Evolutionary conservation across 2,329 filamentous ascomycete genomes (phyloP).

Genomic region (Colletotrichum shisoi): DNA sequence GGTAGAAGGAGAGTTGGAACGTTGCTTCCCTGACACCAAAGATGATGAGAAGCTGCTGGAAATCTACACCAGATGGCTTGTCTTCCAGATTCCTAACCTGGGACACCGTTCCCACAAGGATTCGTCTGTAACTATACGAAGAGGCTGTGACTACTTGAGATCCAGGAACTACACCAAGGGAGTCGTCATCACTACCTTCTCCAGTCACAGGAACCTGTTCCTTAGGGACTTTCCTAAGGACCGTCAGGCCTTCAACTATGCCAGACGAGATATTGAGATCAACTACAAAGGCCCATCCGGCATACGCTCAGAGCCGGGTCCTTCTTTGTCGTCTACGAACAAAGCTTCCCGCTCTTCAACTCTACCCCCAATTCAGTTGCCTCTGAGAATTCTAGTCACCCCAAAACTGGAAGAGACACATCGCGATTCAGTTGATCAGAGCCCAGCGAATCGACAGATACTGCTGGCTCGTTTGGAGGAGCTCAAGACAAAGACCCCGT

Average conservation of each 20-base stretch:
- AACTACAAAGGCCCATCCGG: conserved; percentile 24
- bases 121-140: conserved; percentile 24
- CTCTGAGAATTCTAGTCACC: not conserved
- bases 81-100: conserved; percentile 16
- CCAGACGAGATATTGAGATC: conserved; percentile 35
- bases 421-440: not conserved
- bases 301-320: not conserved
- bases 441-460: not conserved
- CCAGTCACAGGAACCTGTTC: conserved; percentile 33
- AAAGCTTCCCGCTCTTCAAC: not conserved
- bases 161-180: conserved; percentile 31
- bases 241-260: conserved; percentile 22
- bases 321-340: not conserved
- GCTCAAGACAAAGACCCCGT: not conserved
- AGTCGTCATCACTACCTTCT: conserved; percentile 38
- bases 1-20: conserved; percentile 17
- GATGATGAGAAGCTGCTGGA: conserved; percentile 16
- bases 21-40: conserved; percentile 3
- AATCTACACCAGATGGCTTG: conserved; percentile 30
- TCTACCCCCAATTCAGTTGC: not conserved
- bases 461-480: not conserved
- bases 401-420: not conserved
- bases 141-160: conserved; percentile 40
- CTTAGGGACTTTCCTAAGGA: not conserved
- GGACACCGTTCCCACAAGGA: not conserved